Percentiles rank a stretch among this genome's conserved stretches.
These are phyloP conservation scores for Annulohypoxylon nitens DNA, from an alignment of 495 filamentous ascomycete species.

Conservation along the genomic window DNA sequence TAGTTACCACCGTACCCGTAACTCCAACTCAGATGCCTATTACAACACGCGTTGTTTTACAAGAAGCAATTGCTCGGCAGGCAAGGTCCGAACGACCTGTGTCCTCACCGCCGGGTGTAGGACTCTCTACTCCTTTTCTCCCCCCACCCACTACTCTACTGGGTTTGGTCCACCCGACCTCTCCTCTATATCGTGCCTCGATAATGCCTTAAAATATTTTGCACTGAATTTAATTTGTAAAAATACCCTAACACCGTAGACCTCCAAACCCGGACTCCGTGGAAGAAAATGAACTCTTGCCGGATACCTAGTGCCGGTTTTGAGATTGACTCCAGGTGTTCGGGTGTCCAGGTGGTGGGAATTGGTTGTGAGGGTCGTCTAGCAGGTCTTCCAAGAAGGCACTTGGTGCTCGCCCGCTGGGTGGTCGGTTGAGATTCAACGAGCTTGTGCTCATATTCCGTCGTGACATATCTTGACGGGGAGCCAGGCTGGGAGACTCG, in stretches of 20 bases:
- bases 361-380: conserved; percentile 65
- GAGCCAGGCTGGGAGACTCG: conserved; percentile 66
- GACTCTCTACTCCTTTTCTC: conserved; percentile 10
- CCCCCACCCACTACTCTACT: conserved; percentile 16
- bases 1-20: conserved; percentile 12
- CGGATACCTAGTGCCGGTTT: conserved; percentile 25
- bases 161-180: conserved; percentile 25
- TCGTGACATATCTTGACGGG: conserved; percentile 51
- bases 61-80: conserved; percentile 31
- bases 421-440: conserved; percentile 74
- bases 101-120: conserved; percentile 25
- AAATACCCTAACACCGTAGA: conserved; percentile 35
- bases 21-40: conserved; percentile 42
- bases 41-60: conserved; percentile 37
- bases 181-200: conserved; percentile 22
- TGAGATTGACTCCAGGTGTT: conserved; percentile 46
- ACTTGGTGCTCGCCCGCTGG: conserved; percentile 83
- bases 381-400: conserved; percentile 95
- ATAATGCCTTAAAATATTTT: conserved; percentile 23
- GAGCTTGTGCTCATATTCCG: conserved; percentile 74
- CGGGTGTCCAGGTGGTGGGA: conserved; percentile 52
- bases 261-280: conserved; percentile 34
- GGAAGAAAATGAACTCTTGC: conserved; percentile 23
- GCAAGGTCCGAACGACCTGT: conserved; percentile 10
- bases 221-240: conserved; percentile 17